These are phyloP conservation scores for Sporothrix curviconia DNA, from an alignment of 2,329 filamentous ascomycete genomes.

Conservation along the genomic window DNA sequence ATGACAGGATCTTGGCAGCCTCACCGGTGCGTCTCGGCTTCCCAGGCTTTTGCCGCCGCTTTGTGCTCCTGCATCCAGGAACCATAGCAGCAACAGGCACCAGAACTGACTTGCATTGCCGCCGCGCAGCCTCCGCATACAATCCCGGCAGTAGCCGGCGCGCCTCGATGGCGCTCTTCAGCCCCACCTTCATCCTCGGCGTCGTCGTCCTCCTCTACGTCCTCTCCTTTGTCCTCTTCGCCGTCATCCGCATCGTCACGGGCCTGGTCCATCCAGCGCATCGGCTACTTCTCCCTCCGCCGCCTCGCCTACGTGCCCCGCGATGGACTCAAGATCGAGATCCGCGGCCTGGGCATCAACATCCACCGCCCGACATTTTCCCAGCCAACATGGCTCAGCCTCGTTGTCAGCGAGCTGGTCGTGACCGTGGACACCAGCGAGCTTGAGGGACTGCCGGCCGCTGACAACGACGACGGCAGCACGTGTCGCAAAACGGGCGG, in stretches of 20 bases:
- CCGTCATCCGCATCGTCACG: constrained; percentile 83
- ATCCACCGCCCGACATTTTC: constrained; percentile 93
- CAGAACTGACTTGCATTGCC: neutral
- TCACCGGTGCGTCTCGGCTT: neutral
- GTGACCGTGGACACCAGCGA: constrained; percentile 73
- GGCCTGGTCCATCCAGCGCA: constrained; percentile 91
- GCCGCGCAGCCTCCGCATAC: neutral
- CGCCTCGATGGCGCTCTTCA: constrained; percentile 56
- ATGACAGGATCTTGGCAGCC: constrained; percentile 9
- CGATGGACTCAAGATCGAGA: constrained; percentile 83
- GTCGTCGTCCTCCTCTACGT: constrained; percentile 81
- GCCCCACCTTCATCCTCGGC: constrained; percentile 79
- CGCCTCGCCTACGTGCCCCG: constrained; percentile 83
- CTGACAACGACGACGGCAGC: constrained; percentile 25
- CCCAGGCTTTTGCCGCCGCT: neutral
- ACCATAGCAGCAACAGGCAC: too few relatives aligned
- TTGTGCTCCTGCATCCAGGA: neutral
- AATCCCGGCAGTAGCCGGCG: neutral
- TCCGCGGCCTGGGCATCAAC: constrained; percentile 80
- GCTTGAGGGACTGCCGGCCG: constrained; percentile 46
- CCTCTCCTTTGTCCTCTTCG: constrained; percentile 86
- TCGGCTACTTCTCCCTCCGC: constrained; percentile 87
- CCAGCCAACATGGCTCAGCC: constrained; percentile 91
- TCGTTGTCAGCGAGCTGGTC: constrained; percentile 78
- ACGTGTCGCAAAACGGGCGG: constrained; percentile 17